These are phyloP conservation scores for Euphrasia arctica DNA, from an alignment of 305 asterid species.

Conservation along the genomic window DNA sequence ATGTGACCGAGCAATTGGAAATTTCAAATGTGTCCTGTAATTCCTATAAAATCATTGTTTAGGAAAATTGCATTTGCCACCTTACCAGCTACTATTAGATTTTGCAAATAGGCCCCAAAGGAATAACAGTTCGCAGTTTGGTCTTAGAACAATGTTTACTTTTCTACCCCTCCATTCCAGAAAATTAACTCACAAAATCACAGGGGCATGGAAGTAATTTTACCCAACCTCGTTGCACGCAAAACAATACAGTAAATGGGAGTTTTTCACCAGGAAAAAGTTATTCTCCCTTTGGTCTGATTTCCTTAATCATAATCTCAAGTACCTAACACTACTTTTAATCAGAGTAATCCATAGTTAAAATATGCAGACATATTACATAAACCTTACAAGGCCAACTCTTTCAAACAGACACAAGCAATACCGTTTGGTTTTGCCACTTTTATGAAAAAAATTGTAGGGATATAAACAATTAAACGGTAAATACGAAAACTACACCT, in stretches of 20 bases:
- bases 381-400: constrained; percentile 3
- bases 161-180: not conserved
- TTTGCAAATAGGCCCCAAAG: not conserved
- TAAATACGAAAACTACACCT: constrained; percentile 39
- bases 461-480: not conserved
- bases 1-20: constrained; percentile 6
- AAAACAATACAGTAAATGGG: no score
- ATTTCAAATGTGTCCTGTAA: not conserved
- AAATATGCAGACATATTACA: constrained; percentile 16
- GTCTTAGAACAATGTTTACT: not conserved
- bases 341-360: no score
- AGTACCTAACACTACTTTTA: no score
- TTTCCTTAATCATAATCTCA: no score
- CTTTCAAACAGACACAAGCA: constrained; percentile 2
- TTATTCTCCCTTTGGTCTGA: no score
- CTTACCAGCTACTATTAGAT: not conserved
- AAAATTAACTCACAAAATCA: not conserved
- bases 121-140: not conserved
- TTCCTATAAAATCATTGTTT: constrained; percentile 14
- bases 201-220: not conserved
- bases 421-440: not conserved
- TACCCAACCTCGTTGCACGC: not conserved
- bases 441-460: not conserved
- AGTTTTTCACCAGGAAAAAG: no score
- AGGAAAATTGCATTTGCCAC: constrained; percentile 18